Evolutionary conservation across 495 filamentous ascomycete species (phyloP), one percentile per base, ranked within the genome.

Genomic region (Talaromyces trachyspermus): DNA sequence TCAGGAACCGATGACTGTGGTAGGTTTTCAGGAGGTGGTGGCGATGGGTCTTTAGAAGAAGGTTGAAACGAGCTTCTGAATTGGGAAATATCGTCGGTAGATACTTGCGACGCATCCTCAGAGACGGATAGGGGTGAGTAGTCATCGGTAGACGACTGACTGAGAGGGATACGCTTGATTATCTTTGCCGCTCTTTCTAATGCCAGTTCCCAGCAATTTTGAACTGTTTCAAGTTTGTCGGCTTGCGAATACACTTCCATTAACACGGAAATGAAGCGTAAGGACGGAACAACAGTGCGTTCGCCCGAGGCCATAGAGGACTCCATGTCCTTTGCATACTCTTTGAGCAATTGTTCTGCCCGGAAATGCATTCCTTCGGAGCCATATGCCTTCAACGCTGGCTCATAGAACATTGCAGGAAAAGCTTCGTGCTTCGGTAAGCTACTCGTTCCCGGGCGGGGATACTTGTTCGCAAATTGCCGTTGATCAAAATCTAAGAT

Each of bases 371-470:
- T 76, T 25, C 74, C 73, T 20, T 71, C 59, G 22, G 73, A 65
- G 18, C 77, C 80, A 51, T 88, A 75, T 26, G 84, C 63, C 42
- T 72, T 75, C 40, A 89, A 75, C 39, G 88, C 68, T 51, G 80
- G 74, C 20, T 72, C 69, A 29, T 78, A 79, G 55, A 81, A 76
- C 48, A 56, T 63, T 14, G 65, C 59, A 25, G 66, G 60, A 57
- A 68, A 67, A 48, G 61, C 55, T 50, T 71, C 55, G 46, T 62
- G 40, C 22, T 57, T 10, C 14, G 57, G 50, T 17, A 55, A 54
- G 27, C 46, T 50, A 12, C 33, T 36, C 9, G 42, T 27, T 11
- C 49, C 51, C 3, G 51, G 47, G 18, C 50, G 40, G 27, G 57
- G 54, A 14, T 52, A n/a, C 33, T 59, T 62, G 14, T 44, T 55